Base-by-base conservation (phyloP, 1,284 basidiomycete genomes). In the Inonotus hispidus region DNA sequence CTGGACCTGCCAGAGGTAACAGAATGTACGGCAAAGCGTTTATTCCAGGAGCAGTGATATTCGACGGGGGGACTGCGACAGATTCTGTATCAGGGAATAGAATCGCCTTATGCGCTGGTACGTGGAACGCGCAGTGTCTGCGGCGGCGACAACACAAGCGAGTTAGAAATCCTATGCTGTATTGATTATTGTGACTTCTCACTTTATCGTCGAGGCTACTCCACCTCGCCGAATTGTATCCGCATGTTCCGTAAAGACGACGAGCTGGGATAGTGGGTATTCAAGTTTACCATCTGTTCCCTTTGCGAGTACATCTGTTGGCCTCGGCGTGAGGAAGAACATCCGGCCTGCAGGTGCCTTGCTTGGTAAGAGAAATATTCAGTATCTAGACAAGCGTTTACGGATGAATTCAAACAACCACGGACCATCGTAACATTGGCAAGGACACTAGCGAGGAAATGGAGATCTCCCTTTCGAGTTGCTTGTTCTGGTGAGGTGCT, bases 381-480 rank as follows among this genome's bases (percentile, higher is more conserved):
- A 29, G 21, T 11, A 14, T 39, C 45, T 16, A 7, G 1, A 23
- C 27, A 8, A 52, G 37, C n/a, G n/a, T 43, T 16, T 16, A 8
- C 16, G 65, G 63, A 14, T 27, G n/a, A 16, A 76, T 83, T 67
- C 7, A 14, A 21, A 2, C 41, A 7, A n/a, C 19, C 19, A 43
- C 41, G 41, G 69, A 94, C 93, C 68, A 85, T 83, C 47, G 84
- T 90, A 56, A 96, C 73, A 71, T 98, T 97, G 14, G 93, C 93
- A 71, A 97, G 95, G 3, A 96, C 93, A 62, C 88, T 93, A 0
- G 93, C 86, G 16, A 97, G 77, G 74, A 97, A 98, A 74, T 97
- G 89, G 37, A 95, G 79, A 62, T 87, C 81, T 41, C 83, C 90
- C 73, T 92, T 93, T 47, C 90, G 73, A 63, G 80, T 79, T 2